Evolutionary conservation across 495 filamentous ascomycete genomes (phyloP).

Genomic region (Cladorrhinum samala): DNA sequence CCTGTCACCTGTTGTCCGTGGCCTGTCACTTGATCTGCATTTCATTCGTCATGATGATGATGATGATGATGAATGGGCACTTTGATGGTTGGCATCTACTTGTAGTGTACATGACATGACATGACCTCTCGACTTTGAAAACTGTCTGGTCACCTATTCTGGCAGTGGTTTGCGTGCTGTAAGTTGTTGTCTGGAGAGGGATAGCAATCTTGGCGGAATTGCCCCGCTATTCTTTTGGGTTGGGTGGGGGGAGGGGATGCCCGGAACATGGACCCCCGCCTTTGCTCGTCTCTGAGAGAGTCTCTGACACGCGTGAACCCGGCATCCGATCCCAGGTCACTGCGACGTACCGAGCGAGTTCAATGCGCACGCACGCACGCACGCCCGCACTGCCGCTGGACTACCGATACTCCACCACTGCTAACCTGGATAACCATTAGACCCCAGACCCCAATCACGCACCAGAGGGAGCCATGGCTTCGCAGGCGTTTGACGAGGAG

Average conservation of each 20-base stretch:
- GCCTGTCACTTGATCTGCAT: background rate
- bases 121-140: too few relatives aligned
- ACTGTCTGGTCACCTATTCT: too few relatives aligned
- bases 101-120: too few relatives aligned
- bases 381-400: background rate
- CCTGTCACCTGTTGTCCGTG: too few relatives aligned
- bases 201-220: background rate
- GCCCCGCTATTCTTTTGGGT: background rate
- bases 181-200: background rate
- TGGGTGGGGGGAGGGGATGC: too few relatives aligned
- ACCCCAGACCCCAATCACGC: too few relatives aligned
- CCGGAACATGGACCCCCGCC: background rate
- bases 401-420: background rate
- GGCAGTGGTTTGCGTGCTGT: too few relatives aligned
- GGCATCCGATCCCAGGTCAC: background rate
- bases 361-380: background rate
- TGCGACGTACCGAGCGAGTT: background rate
- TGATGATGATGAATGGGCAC: too few relatives aligned
- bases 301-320: too few relatives aligned
- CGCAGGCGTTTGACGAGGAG: slow-evolving; percentile 68
- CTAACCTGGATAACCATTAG: background rate
- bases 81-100: too few relatives aligned
- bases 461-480: slow-evolving; percentile 48
- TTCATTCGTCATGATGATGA: background rate
- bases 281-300: too few relatives aligned